These are phyloP conservation scores for Gloeostereum incarnatum DNA, from an alignment of 768 basidiomycete genomes.

Conservation along the genomic window DNA sequence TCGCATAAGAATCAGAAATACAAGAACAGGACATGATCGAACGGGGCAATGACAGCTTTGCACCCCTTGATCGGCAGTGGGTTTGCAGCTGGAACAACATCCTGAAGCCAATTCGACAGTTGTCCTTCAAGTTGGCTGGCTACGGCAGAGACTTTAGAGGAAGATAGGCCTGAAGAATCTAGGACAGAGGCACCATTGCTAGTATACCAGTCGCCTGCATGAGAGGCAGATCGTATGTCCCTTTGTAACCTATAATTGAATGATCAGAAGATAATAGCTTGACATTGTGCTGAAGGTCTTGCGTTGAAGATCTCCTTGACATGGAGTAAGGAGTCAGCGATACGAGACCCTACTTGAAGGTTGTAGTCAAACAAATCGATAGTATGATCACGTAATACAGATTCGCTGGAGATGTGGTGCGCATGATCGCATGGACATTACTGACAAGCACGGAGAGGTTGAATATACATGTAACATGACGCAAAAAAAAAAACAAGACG, in stretches of 20 bases:
- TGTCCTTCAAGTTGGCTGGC: slow-evolving; percentile 49
- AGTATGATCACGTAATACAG: too few relatives aligned
- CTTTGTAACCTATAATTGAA: background rate
- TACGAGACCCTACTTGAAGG: slow-evolving; percentile 2
- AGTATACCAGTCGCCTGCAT: slow-evolving; percentile 91
- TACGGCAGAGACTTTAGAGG: slow-evolving; percentile 18
- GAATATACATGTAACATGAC: slow-evolving; percentile 39
- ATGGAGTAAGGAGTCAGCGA: too few relatives aligned
- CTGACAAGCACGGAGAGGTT: slow-evolving; percentile 6
- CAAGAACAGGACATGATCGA: slow-evolving; percentile 20
- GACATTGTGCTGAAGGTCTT: too few relatives aligned
- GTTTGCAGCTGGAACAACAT: slow-evolving; percentile 64
- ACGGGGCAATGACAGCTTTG: slow-evolving; percentile 96
- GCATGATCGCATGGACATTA: background rate
- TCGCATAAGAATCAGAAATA: slow-evolving; percentile 1
- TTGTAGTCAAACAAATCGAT: too few relatives aligned
- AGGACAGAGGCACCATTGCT: slow-evolving; percentile 37
- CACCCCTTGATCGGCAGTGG: slow-evolving; percentile 44
- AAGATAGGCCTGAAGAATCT: slow-evolving; percentile 9
- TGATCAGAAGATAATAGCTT: background rate
- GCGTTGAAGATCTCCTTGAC: too few relatives aligned
- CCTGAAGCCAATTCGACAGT: slow-evolving; percentile 53
- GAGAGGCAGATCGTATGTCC: slow-evolving; percentile 49
- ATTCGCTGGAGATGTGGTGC: slow-evolving; percentile 7
- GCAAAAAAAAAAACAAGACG: slow-evolving; percentile 26